These are phyloP conservation scores for Rubia yunnanensis DNA, from an alignment of 257 asterid species.

Conservation along the genomic window DNA sequence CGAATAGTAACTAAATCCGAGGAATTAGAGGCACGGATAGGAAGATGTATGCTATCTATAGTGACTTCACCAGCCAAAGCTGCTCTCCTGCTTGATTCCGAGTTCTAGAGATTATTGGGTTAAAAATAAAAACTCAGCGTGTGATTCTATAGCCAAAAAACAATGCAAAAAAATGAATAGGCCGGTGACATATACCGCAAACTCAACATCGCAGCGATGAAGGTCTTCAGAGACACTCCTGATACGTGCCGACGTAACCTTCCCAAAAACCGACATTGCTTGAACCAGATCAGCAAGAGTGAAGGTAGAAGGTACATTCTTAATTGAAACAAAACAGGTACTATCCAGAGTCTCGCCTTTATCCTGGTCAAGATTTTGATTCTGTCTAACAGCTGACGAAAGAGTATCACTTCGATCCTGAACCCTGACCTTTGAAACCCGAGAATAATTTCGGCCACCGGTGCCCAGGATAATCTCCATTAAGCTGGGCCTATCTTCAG, in stretches of 20 bases:
- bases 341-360: background rate
- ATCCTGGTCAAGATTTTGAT: background rate
- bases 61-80: conserved; percentile 24
- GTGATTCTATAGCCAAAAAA: background rate
- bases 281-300: conserved; percentile 28
- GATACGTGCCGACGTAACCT: conserved; percentile 33
- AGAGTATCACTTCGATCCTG: background rate
- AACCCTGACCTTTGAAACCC: background rate
- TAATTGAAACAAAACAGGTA: conserved; percentile 17
- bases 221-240: conserved; percentile 22
- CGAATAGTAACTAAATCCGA: conserved; percentile 28
- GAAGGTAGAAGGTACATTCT: conserved; percentile 23
- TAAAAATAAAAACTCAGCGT: conserved; percentile 3
- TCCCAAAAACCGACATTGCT: conserved; percentile 39
- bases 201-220: conserved; percentile 27
- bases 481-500: conserved; percentile 8
- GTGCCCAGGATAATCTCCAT: conserved; percentile 4
- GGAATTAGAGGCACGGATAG: conserved; percentile 18
- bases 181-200: conserved; percentile 24
- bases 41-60: conserved; percentile 22
- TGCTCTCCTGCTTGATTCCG: conserved; percentile 31
- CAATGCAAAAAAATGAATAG: background rate
- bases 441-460: conserved; percentile 14
- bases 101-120: conserved; percentile 23
- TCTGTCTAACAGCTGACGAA: background rate